phyloP scores from a whole-genome alignment of 371 early-diverging fungal genomes.

The Chytridiales sp. region DNA sequence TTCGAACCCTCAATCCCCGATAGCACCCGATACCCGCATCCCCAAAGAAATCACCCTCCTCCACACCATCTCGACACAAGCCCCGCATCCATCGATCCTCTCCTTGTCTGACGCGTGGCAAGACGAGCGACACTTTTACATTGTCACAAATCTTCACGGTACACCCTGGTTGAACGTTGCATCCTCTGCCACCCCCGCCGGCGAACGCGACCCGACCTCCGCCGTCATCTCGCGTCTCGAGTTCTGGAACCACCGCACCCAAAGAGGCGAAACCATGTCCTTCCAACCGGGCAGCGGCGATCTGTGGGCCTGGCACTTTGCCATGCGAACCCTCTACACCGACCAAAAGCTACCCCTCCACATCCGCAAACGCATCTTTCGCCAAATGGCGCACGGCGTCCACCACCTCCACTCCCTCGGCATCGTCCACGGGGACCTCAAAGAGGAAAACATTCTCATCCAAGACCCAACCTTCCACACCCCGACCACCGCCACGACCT shows the following conservation, averaged over 20 bases:
- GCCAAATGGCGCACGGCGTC: slow-evolving; percentile 77
- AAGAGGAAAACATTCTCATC: slow-evolving; percentile 84
- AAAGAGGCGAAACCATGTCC: not conserved
- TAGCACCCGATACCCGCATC: slow-evolving; percentile 2
- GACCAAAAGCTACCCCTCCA: slow-evolving; percentile 53
- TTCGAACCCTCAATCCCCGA: not conserved
- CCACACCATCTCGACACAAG: not conserved
- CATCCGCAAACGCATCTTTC: slow-evolving; percentile 66
- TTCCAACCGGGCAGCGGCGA: slow-evolving; percentile 12
- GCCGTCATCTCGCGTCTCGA: not conserved
- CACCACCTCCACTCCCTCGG: slow-evolving; percentile 71
- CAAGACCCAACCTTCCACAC: not conserved
- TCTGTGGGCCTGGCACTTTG: slow-evolving; percentile 23
- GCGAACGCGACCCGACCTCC: not conserved
- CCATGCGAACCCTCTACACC: slow-evolving; percentile 40
- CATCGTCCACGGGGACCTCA: slow-evolving; percentile 86
- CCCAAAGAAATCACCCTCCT: not conserved
- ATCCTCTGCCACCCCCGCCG: not conserved
- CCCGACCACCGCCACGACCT: not conserved
- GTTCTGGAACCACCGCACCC: slow-evolving; percentile 1
- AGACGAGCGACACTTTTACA: slow-evolving; percentile 25
- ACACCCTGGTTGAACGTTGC: slow-evolving; percentile 10
- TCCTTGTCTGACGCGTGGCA: slow-evolving; percentile 11
- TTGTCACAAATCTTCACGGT: slow-evolving; percentile 27
- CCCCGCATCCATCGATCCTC: not conserved